Conservation (phyloP, 108 stramenopile species). For the Cyclotella baltica region DNA sequence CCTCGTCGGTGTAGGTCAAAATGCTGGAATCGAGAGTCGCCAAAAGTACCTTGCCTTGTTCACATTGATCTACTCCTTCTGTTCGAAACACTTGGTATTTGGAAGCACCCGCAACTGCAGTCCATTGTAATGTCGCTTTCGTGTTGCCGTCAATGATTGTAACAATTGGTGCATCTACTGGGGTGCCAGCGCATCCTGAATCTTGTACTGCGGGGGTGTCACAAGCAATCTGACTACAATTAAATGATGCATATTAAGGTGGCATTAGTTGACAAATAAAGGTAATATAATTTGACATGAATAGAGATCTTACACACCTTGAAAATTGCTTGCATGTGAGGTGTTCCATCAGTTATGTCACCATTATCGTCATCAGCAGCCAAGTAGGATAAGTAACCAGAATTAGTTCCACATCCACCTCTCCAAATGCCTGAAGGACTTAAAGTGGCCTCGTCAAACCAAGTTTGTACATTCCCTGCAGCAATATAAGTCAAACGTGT, state of each 20-base stretch:
- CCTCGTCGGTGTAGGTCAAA: slow-evolving; percentile 2
- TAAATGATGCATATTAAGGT: no score
- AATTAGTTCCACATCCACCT: slow-evolving; percentile 14
- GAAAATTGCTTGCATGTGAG: slow-evolving; percentile 10
- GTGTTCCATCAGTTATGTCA: not conserved
- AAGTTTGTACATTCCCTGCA: slow-evolving; percentile 30
- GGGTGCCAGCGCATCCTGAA: slow-evolving; percentile 11
- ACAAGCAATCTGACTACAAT: slow-evolving; percentile 24
- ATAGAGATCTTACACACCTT: no score
- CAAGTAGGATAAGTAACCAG: slow-evolving; percentile 17
- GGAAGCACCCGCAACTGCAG: not conserved
- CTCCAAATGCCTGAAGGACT: no score
- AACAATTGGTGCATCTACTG: not conserved
- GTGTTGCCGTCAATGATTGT: not conserved
- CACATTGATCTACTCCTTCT: slow-evolving; percentile 13
- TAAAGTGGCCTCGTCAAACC: slow-evolving; percentile 16
- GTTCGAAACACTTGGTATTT: slow-evolving; percentile 22
- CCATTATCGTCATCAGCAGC: slow-evolving; percentile 20
- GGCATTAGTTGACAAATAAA: no score
- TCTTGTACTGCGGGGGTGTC: not conserved
- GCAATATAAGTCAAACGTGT: slow-evolving; percentile 32
- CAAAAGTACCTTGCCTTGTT: slow-evolving; percentile 19
- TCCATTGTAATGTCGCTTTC: slow-evolving; percentile 9
- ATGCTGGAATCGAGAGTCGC: not conserved
- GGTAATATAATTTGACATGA: no score